phyloP scores from a whole-genome alignment of 2,329 filamentous ascomycete genomes.

The Dactylellina haptotyla region DNA sequence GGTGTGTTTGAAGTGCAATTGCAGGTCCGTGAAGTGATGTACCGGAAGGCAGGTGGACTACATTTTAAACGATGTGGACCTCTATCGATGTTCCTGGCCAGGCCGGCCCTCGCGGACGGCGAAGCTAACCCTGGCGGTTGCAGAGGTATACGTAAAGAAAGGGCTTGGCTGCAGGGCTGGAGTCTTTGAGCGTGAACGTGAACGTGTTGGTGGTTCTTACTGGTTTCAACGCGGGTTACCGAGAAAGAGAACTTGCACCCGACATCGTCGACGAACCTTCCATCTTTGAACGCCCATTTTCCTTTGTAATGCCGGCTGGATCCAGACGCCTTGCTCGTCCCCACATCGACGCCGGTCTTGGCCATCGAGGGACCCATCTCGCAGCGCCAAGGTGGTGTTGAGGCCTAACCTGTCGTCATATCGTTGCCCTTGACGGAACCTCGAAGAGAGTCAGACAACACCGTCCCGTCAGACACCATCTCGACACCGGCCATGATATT shows the following conservation, averaged over 20 bases:
- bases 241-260: constrained; percentile 37
- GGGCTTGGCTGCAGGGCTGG: constrained; percentile 20
- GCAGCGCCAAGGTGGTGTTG: constrained; percentile 10
- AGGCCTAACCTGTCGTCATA: constrained; percentile 2
- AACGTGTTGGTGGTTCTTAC: constrained; percentile 34
- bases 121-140: constrained; percentile 36
- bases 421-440: neutral
- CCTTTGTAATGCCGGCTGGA: neutral
- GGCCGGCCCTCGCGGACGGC: constrained; percentile 25
- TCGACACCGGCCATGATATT: constrained; percentile 16
- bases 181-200: constrained; percentile 29
- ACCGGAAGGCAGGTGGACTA: constrained; percentile 6
- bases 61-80: constrained; percentile 7
- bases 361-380: constrained; percentile 3
- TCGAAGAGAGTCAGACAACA: neutral
- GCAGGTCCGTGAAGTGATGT: constrained; percentile 30
- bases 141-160: constrained; percentile 46
- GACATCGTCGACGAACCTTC: constrained; percentile 8
- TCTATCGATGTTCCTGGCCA: constrained; percentile 4
- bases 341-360: neutral
- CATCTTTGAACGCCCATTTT: neutral
- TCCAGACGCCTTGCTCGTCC: neutral
- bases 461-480: neutral
- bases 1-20: constrained; percentile 36
- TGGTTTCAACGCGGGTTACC: constrained; percentile 31